Base-by-base conservation (phyloP, 2,329 filamentous ascomycete genomes). In the Ceratocystis cacaofunesta region DNA sequence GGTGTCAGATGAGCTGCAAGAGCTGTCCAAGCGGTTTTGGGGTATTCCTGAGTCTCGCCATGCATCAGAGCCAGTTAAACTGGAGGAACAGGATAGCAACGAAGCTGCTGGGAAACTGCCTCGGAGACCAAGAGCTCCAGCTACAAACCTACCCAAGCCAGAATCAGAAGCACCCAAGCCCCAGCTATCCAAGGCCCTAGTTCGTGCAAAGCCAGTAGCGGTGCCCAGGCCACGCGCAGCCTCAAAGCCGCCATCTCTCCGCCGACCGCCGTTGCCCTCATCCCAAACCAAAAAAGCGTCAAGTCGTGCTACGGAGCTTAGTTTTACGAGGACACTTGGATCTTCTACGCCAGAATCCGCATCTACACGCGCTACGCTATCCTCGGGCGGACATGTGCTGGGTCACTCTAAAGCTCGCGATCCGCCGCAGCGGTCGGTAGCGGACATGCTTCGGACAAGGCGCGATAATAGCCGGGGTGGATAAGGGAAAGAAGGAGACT, bases 1-100 rank as follows among this genome's bases (percentile, higher is more conserved):
- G 30, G 68, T 62, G 10, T 67, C 68, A 3, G 67, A 81, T 36
- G 88, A 95, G 74, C 76, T 90, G 70, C 78, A 80, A 15, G 89
- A 95, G 73, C 76, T 94, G 63, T 41, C 67, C 12, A 66, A 66
- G 44, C 52, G 62, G 7, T 64, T 66, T 25, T 46, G 57, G 36
- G 55, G 50, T 25, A n/a, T 46, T 15, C 28, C 65, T 30, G 32
- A 28, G 22, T 46, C 48, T 43, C 19, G 62, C 22, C 8, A n/a
- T 30, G 10, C 48, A 12, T 19, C 30, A 30, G 50, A n/a, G 32
- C 17, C 30, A 19, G 43, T 64, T 30, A 58, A 64, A 25, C 62
- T 15, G n/a, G 62, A 64, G 61, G 1, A 32, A 5, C 22, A 57
- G 22, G 28, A 30, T 12, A 8, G 5, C 28, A 30, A 17, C 30